Percentiles rank a stretch among this genome's conserved stretches.
These are phyloP conservation scores for Hyaloscypha finlandica DNA, from an alignment of 495 filamentous ascomycete species.

Conservation along the genomic window DNA sequence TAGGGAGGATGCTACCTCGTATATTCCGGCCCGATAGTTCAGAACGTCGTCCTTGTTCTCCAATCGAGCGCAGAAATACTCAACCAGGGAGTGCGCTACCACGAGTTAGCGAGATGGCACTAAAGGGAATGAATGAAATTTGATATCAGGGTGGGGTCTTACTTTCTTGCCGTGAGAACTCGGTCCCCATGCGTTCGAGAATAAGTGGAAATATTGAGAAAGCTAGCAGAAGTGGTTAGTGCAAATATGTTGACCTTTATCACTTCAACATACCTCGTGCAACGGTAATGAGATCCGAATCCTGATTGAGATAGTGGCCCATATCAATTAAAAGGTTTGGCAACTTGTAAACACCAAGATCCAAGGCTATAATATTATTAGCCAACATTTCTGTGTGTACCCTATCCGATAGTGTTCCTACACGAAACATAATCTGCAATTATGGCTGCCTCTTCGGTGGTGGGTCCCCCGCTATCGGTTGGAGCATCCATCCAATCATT, in stretches of 20 bases:
- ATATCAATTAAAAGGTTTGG: slow-evolving; percentile 3
- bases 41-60: slow-evolving; percentile 17
- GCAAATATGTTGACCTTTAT: not conserved
- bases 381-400: not conserved
- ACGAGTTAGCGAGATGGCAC: slow-evolving; percentile 4
- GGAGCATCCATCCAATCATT: slow-evolving; percentile 25
- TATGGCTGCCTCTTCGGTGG: slow-evolving; percentile 7
- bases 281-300: slow-evolving; percentile 4
- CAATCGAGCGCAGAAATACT: slow-evolving; percentile 25
- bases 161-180: slow-evolving; percentile 18
- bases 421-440: slow-evolving; percentile 15
- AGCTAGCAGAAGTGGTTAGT: not conserved
- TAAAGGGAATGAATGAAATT: not conserved
- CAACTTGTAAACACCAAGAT: slow-evolving; percentile 7
- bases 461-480: not conserved
- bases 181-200: not conserved
- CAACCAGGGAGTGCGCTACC: slow-evolving; percentile 21
- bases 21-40: slow-evolving; percentile 9
- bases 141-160: not conserved
- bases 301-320: not conserved
- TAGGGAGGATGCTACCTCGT: slow-evolving; percentile 5
- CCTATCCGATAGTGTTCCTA: slow-evolving; percentile 4
- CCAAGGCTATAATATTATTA: slow-evolving; percentile 16
- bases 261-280: slow-evolving; percentile 5
- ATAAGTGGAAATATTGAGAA: not conserved